Percentiles rank a stretch among this genome's conserved stretches.
phyloP scores from a whole-genome alignment of 2,329 filamentous ascomycete species.

The Cladosporium sp. region DNA sequence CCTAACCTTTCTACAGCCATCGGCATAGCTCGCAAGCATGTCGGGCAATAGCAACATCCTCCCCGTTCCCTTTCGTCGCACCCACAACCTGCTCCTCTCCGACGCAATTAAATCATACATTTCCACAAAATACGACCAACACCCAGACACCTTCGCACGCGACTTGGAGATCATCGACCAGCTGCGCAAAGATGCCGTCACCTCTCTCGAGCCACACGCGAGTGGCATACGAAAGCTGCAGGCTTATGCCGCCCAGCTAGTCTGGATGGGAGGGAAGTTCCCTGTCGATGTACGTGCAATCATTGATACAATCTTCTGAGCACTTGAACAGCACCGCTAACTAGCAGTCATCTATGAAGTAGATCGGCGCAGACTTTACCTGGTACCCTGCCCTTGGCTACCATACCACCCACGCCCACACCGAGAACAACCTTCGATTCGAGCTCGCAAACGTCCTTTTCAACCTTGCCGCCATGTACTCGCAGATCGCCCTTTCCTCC shows the following conservation, averaged over 20 bases:
- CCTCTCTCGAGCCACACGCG: conserved; percentile 81
- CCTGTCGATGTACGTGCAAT: conserved; percentile 74
- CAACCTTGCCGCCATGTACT: conserved; percentile 92
- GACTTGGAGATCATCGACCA: conserved; percentile 86
- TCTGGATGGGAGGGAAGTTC: conserved; percentile 93
- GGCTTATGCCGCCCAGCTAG: conserved; percentile 86
- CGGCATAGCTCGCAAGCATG: conserved; percentile 14
- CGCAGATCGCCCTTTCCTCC: conserved; percentile 80
- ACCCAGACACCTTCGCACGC: conserved; percentile 91
- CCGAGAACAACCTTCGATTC: conserved; percentile 68
- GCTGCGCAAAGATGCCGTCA: conserved; percentile 81
- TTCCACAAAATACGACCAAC: conserved; percentile 96
- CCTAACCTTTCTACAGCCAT: neutral
- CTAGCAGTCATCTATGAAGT: conserved; percentile 22
- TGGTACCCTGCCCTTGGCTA: conserved; percentile 96
- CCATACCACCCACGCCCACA: conserved; percentile 31
- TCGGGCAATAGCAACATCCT: conserved; percentile 60
- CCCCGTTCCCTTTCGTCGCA: conserved; percentile 84
- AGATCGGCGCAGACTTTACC: conserved; percentile 92
- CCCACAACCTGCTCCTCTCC: conserved; percentile 75
- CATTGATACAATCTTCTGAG: neutral
- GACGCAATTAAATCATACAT: conserved; percentile 91
- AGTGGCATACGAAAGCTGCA: conserved; percentile 88
- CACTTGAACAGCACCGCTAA: conserved; percentile 1
- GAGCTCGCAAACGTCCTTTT: conserved; percentile 91